Base-by-base conservation (phyloP, 2,329 filamentous ascomycete species). In the Calonectria pteridis region DNA sequence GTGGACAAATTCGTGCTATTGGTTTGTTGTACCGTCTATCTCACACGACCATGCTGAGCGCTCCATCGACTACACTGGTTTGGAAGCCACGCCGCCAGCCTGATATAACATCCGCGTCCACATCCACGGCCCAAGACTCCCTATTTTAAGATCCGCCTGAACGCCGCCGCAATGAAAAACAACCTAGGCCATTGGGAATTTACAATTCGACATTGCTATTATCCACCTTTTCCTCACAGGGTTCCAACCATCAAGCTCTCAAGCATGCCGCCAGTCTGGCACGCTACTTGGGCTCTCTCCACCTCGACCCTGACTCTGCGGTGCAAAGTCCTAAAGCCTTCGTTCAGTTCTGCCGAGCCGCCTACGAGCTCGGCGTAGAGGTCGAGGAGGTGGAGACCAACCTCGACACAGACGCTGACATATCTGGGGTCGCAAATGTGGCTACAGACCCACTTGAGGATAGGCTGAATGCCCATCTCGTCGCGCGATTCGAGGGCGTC, bases 231-330 rank as follows among this genome's bases (percentile, higher is more conserved):
- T 68, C 64, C 75, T 80, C 70, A 83, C 69, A 80, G 75, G 40
- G 74, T 76, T 49, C 82, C 81, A 63, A 82, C 76, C 76, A 94
- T 91, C 76, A 92, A 76, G 63, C 86, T 93, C 79, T 96, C 94
- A 76, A 98, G 85, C 96, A 98, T 98, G 2, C 96, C 97, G 77
- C 91, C 91, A 14, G 95, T 96, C 85, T 94, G 92, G 78, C 91
- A 93, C 2, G 96, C 96, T 81, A 94, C 89, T 85, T 98, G 94
- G 28, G 95, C 94, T 80, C 93, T 92, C 84, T 97, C 95, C 14
- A 96, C 93, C 83, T 97, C 94, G 50, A 90, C 87, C 75, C 91
- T 90, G 26, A 98, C 96, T 49, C 93, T 88, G 58, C 89, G 87
- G 82, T 94, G 92, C 76, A 98, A 87, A 63, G 88, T 88, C 78